Conservation (phyloP, 2,329 filamentous ascomycete genomes). For the Dothistroma septosporum region DNA sequence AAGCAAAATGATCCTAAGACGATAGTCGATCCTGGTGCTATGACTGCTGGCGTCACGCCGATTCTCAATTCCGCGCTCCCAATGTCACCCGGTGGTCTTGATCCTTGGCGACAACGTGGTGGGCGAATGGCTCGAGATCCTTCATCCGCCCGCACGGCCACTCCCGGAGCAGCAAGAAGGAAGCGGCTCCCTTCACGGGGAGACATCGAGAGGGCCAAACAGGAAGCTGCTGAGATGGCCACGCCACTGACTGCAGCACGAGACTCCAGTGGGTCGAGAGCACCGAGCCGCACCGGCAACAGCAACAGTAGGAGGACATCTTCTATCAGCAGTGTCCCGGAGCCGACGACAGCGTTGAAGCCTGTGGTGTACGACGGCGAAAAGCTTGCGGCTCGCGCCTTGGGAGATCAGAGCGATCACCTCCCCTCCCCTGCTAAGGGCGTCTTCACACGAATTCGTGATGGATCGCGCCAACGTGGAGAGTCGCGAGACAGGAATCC, state of each 20-base stretch:
- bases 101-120: conserved; percentile 37
- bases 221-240: conserved; percentile 57
- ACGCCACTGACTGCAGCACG: conserved; percentile 63
- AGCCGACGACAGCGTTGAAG: conserved; percentile 28
- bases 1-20: conserved; percentile 40
- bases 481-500: conserved; percentile 77
- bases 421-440: conserved; percentile 67
- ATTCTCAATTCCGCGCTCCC: conserved; percentile 61
- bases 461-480: conserved; percentile 59
- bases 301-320: conserved; percentile 19
- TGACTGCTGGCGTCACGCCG: conserved; percentile 75
- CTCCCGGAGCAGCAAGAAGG: conserved; percentile 52
- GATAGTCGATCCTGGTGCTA: conserved; percentile 10
- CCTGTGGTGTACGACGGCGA: conserved; percentile 20
- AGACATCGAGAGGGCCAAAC: conserved; percentile 38
- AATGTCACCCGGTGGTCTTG: conserved; percentile 59
- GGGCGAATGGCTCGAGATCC: conserved; percentile 39
- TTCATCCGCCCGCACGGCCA: conserved; percentile 53
- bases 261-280: conserved; percentile 29
- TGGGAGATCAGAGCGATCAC: conserved; percentile 37
- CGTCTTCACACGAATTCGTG: conserved; percentile 59
- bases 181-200: conserved; percentile 65
- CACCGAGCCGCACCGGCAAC: background rate
- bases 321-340: conserved; percentile 21
- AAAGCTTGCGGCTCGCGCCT: conserved; percentile 14